phyloP scores from a whole-genome alignment of 1,284 basidiomycete genomes.

The Irpex sp. region DNA sequence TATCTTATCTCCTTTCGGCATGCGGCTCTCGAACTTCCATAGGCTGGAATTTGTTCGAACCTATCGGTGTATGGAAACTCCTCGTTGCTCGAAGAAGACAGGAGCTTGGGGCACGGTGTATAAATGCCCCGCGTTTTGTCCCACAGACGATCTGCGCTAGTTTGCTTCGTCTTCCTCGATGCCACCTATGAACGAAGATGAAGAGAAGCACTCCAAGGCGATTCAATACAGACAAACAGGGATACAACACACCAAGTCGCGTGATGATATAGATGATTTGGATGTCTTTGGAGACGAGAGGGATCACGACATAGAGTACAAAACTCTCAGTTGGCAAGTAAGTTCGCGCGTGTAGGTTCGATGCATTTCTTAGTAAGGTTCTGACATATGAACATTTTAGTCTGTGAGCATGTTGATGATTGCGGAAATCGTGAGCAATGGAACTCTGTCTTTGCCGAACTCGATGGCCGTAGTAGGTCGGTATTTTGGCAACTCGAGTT shows the following conservation, averaged over 20 bases:
- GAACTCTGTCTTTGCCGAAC: constrained; percentile 53
- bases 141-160: neutral
- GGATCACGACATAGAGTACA: constrained; percentile 29
- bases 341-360: constrained; percentile 6
- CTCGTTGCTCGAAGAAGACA: neutral
- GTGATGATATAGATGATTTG: neutral
- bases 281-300: constrained; percentile 33
- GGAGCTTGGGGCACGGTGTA: neutral
- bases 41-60: too few relatives aligned
- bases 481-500: constrained; percentile 1
- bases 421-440: constrained; percentile 56
- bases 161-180: neutral
- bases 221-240: neutral
- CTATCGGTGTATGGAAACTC: neutral
- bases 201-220: neutral
- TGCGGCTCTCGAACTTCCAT: too few relatives aligned
- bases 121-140: neutral
- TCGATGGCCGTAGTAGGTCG: constrained; percentile 50
- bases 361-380: neutral
- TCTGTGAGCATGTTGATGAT: constrained; percentile 53
- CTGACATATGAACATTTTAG: constrained; percentile 20
- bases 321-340: constrained; percentile 48
- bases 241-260: neutral
- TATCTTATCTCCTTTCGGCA: too few relatives aligned
- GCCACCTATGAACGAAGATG: neutral